phyloP scores from a whole-genome alignment of 306 rosid genomes.

The Canavalia gladiata region DNA sequence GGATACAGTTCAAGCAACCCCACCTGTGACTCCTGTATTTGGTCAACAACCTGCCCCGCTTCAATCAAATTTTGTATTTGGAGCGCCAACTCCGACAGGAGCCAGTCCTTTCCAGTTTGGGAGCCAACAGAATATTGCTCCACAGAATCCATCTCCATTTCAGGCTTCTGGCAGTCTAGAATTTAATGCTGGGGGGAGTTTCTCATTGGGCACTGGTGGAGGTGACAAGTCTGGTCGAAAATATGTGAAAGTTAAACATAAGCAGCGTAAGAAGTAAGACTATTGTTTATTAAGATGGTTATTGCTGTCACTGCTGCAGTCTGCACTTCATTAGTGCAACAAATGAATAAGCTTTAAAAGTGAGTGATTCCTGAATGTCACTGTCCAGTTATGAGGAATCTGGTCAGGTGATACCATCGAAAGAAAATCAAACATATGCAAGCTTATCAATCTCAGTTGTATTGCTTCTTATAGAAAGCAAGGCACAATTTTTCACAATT shows the following conservation, averaged over 20 bases:
- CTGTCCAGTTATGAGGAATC: slow-evolving; percentile 45
- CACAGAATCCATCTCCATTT: slow-evolving; percentile 77
- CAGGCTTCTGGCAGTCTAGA: slow-evolving; percentile 83
- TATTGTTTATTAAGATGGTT: slow-evolving; percentile 33
- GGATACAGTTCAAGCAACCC: slow-evolving; percentile 72
- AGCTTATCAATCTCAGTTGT: slow-evolving; percentile 38
- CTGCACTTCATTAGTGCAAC: slow-evolving; percentile 30
- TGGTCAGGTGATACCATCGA: slow-evolving; percentile 45
- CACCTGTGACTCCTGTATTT: slow-evolving; percentile 56
- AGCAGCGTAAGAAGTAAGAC: slow-evolving; percentile 72
- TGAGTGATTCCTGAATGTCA: slow-evolving; percentile 39
- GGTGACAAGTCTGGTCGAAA: slow-evolving; percentile 78
- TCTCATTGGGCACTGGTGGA: slow-evolving; percentile 84
- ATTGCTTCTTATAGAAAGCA: slow-evolving; percentile 50
- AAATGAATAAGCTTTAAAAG: slow-evolving; percentile 45
- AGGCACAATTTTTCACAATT: slow-evolving; percentile 65
- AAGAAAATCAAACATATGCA: slow-evolving; percentile 40
- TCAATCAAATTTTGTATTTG: slow-evolving; percentile 65
- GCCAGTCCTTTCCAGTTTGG: slow-evolving; percentile 68
- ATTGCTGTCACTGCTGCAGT: slow-evolving; percentile 22
- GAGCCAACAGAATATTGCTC: slow-evolving; percentile 63
- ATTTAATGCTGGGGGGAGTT: slow-evolving; percentile 69
- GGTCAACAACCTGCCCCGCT: slow-evolving; percentile 62
- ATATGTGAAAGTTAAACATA: slow-evolving; percentile 57
- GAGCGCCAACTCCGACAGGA: slow-evolving; percentile 57